Base-by-base conservation (phyloP, 495 filamentous ascomycete genomes). In the Astrocystis sublimbata region DNA sequence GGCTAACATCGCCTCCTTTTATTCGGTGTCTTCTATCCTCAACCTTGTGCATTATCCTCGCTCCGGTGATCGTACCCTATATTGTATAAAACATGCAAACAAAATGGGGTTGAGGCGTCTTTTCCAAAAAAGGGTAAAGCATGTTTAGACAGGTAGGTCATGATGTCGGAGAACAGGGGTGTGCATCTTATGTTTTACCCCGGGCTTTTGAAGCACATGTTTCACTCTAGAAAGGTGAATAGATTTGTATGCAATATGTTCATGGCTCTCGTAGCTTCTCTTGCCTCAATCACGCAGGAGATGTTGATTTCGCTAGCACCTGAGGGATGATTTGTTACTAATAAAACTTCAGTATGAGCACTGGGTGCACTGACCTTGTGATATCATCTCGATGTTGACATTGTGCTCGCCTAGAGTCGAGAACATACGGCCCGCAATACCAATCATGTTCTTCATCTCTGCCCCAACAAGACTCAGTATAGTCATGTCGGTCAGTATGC, bases 281-380 rank as follows among this genome's bases (percentile, higher is more conserved):
- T 82, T 67, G 91, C 91, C 68, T 94, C 91, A 67, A 98, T 96
- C 7, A 98, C 94, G 73, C 94, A 98, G 13, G 91, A 94, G 56
- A 98, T 98, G 74, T 97, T 97, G 77, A 98, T 98, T 80, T 98
- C 94, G 69, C 92, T 97, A 43, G 92, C 92, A 60, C 93, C 94
- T 96, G 76, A 38, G 38, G 21, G 15, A 7, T 15, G 30, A 7
- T n/a, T 33, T 23, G 58, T 76, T 67, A 75, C 66, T 21, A 21
- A 35, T 63, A 35, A 26, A 13, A 21, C 13, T 46, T 7, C 19
- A 45, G 49, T 12, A 49, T 42, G 10, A 38, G 56, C 23, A 36
- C 28, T 4, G 47, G 1, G 33, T 56, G 46, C 13, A 75, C 83
- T 73, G 79, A 93, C 92, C 92, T 83, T 96, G 93, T 23, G 90